Evolutionary conservation across 768 basidiomycete species (phyloP), one percentile per base, ranked within the genome.

Genomic region (Xanthoconium purpureum): DNA sequence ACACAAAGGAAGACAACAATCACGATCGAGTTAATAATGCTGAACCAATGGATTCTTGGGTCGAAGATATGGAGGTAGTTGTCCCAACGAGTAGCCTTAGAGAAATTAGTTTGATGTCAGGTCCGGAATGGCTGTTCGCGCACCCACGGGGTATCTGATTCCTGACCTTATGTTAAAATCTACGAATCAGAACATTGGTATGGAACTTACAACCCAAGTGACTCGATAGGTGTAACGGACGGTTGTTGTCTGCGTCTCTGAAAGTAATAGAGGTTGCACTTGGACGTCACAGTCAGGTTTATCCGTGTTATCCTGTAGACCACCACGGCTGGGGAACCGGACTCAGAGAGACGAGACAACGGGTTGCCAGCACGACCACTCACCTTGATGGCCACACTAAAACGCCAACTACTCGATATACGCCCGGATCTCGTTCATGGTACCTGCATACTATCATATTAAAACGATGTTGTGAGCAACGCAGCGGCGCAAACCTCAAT

Each of bases 1-100:
- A 83, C 80, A 63, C 91, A 93, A 10, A 98, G 84, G 78, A 98
- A 93, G 29, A 91, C 75, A 29, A 90, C 93, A 56, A 98, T 93
- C 59, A 97, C 84, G 24, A 96, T 73, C 2, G 94, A 95, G 72
- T 98, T 98, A 66, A 96, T 80, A 49, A 98, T 79, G 64, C 89
- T 92, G 75, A 98, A 94, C 91, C 94, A 96, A 73, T 98, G 96
- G 55, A 98, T 97, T 49, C 86, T 84, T 44, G 92, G 93, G 65
- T 95, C 93, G 62, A 94, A 91, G 50, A 96, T 89, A 64, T 94
- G 92, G 18, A 98, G 83, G 69, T 98, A 98, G 64, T 88, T 89
- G 69, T 98, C 96, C 95, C 96, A 98, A 49, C 96, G 80, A 5
- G 94, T 91, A 6, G 94, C 95, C 92, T 93, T 73, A 15, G 18